Evolutionary conservation across 371 early-diverging fungal genomes (phyloP).

Genomic region (Thermomucor indicae-seudaticae): DNA sequence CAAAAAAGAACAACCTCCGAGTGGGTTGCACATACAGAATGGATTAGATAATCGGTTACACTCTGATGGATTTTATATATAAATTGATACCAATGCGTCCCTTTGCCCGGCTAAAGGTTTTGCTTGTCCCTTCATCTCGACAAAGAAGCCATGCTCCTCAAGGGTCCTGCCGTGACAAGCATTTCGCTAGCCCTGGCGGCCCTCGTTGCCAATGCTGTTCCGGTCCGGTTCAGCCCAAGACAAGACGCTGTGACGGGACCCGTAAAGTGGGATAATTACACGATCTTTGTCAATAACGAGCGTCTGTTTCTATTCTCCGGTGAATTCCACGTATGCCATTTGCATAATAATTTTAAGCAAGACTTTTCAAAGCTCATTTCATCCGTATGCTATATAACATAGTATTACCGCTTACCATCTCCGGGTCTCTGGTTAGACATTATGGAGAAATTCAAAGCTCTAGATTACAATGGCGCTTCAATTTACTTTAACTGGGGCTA

Average conservation of each 20-base stretch:
- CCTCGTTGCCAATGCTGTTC: too few species aligned
- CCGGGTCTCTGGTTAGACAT: constrained; percentile 14
- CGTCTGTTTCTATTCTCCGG: constrained; percentile 9
- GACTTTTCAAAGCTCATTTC: too few species aligned
- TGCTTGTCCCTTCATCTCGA: too few species aligned
- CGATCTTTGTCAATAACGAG: constrained; percentile 12
- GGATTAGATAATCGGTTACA: too few species aligned
- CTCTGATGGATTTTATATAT: too few species aligned
- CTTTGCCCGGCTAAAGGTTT: too few species aligned
- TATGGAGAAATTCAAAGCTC: constrained; percentile 18
- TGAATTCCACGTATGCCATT: constrained; percentile 11
- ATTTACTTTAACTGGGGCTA: constrained; percentile 25
- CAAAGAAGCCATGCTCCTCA: neutral
- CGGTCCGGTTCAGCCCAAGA: too few species aligned
- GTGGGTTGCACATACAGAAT: too few species aligned
- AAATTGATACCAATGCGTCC: too few species aligned
- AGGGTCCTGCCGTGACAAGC: neutral
- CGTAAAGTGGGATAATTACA: constrained; percentile 16
- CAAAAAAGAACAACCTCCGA: too few species aligned
- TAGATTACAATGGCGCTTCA: constrained; percentile 18
- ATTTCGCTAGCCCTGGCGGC: neutral
- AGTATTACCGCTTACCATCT: constrained; percentile 15
- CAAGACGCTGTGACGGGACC: constrained; percentile 5
- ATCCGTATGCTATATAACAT: neutral
- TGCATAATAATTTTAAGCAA: neutral